These are phyloP conservation scores for Lentinula aciculospora DNA, from an alignment of 768 basidiomycete species.

Conservation along the genomic window DNA sequence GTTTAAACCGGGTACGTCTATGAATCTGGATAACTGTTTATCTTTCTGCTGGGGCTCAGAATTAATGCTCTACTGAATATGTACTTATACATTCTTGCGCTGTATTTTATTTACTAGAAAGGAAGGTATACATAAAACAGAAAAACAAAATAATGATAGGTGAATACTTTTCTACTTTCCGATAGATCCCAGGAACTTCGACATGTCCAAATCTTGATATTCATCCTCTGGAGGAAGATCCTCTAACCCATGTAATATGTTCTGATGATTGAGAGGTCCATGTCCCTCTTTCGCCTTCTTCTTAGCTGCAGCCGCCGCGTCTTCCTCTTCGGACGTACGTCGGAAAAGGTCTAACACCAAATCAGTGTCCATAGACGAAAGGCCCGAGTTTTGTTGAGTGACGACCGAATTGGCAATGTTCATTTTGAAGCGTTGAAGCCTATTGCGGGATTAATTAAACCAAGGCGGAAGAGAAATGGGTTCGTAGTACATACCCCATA, in stretches of 20 bases:
- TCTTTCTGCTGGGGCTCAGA: no score
- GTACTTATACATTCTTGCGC: no score
- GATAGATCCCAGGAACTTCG: constrained; percentile 85
- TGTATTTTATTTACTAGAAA: no score
- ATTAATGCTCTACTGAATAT: no score
- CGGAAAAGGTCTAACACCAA: constrained; percentile 92
- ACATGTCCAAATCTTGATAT: constrained; percentile 82
- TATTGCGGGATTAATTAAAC: constrained; percentile 26
- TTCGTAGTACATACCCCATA: constrained; percentile 74
- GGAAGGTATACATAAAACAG: no score
- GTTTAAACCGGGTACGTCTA: no score
- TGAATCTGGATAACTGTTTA: no score
- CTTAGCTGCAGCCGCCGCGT: constrained; percentile 39
- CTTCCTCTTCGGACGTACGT: constrained; percentile 77
- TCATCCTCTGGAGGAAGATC: constrained; percentile 92
- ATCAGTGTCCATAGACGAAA: constrained; percentile 96
- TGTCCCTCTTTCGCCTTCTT: constrained; percentile 47
- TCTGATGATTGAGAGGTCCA: constrained; percentile 70
- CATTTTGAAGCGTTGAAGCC: constrained; percentile 96
- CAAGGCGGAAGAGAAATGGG: neutral
- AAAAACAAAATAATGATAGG: constrained; percentile 4
- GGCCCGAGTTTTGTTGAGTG: constrained; percentile 93
- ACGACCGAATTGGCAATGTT: constrained; percentile 97
- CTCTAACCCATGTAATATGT: constrained; percentile 82
- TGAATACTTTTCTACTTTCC: constrained; percentile 33